A percentile compares a stretch with the other conserved stretches of the same genome.
phyloP scores from a whole-genome alignment of 306 rosid genomes.

The Coriaria nepalensis region DNA sequence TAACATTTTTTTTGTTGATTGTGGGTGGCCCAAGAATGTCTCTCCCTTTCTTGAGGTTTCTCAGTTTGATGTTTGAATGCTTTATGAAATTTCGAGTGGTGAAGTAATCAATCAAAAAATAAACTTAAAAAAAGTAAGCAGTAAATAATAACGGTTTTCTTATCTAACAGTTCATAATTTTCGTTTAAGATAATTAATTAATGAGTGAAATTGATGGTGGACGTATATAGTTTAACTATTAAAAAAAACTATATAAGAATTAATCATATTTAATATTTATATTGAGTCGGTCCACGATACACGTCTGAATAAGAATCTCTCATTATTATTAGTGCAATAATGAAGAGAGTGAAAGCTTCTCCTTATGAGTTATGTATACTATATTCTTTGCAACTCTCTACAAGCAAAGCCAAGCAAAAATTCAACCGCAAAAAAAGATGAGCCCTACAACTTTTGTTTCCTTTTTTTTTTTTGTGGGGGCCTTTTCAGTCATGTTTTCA shows the following conservation, averaged over 20 bases:
- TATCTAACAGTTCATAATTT: too few relatives aligned
- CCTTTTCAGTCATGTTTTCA: conserved; percentile 38
- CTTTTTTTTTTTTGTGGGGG: neutral
- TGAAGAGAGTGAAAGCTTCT: conserved; percentile 44
- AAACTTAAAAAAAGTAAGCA: conserved; percentile 4
- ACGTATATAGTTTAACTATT: too few relatives aligned
- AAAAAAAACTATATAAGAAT: too few relatives aligned
- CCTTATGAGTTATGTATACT: conserved; percentile 32
- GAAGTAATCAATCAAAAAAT: conserved; percentile 19
- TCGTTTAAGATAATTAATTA: too few relatives aligned
- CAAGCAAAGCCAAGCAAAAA: conserved; percentile 82
- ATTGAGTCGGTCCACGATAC: too few relatives aligned
- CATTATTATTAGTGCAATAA: conserved; percentile 31
- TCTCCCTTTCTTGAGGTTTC: conserved; percentile 26
- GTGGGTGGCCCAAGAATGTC: conserved; percentile 25
- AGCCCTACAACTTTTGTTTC: conserved; percentile 21
- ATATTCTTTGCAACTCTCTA: conserved; percentile 81
- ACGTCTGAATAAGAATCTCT: too few relatives aligned
- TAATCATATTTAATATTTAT: too few relatives aligned
- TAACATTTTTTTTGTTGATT: conserved; percentile 4
- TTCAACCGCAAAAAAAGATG: conserved; percentile 53
- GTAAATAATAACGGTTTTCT: too few relatives aligned
- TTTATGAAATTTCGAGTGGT: conserved; percentile 21
- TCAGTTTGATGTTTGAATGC: conserved; percentile 20
- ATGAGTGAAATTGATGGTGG: too few relatives aligned